These are phyloP conservation scores for Psilocybe sp. DNA, from an alignment of 768 basidiomycete genomes.

Conservation along the genomic window DNA sequence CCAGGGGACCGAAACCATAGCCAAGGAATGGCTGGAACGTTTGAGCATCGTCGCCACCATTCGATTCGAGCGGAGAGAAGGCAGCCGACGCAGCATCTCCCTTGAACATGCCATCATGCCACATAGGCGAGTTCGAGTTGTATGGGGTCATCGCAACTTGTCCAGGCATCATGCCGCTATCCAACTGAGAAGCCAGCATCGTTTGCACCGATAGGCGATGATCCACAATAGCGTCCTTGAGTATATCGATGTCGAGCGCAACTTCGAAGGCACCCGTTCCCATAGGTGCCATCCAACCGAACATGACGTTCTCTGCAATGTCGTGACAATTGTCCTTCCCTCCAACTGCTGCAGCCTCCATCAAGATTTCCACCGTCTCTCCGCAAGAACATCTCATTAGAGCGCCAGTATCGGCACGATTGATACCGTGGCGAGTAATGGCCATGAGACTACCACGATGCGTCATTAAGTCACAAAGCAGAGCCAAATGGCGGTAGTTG, in stretches of 20 bases:
- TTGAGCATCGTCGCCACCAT: slow-evolving; percentile 78
- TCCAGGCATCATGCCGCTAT: slow-evolving; percentile 88
- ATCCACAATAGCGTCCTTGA: slow-evolving; percentile 97
- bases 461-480: slow-evolving; percentile 99
- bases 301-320: slow-evolving; percentile 97
- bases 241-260: slow-evolving; percentile 94
- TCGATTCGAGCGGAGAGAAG: slow-evolving; percentile 93
- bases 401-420: slow-evolving; percentile 99
- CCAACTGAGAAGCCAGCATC: slow-evolving; percentile 73
- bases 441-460: slow-evolving; percentile 94
- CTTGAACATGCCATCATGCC: slow-evolving; percentile 73
- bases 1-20: slow-evolving; percentile 83
- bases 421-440: slow-evolving; percentile 99
- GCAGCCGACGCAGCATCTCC: slow-evolving; percentile 84
- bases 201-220: slow-evolving; percentile 86
- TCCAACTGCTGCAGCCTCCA: slow-evolving; percentile 97
- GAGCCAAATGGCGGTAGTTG: slow-evolving; percentile 94
- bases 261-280: slow-evolving; percentile 97
- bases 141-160: slow-evolving; percentile 97
- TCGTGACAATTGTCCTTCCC: slow-evolving; percentile 99
- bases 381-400: slow-evolving; percentile 99
- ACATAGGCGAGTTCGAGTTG: slow-evolving; percentile 85
- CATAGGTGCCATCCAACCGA: slow-evolving; percentile 99
- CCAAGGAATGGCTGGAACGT: slow-evolving; percentile 63
- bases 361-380: slow-evolving; percentile 97